Conservation (phyloP, 1,284 basidiomycete species). For the Microbotryum scabiosae region DNA sequence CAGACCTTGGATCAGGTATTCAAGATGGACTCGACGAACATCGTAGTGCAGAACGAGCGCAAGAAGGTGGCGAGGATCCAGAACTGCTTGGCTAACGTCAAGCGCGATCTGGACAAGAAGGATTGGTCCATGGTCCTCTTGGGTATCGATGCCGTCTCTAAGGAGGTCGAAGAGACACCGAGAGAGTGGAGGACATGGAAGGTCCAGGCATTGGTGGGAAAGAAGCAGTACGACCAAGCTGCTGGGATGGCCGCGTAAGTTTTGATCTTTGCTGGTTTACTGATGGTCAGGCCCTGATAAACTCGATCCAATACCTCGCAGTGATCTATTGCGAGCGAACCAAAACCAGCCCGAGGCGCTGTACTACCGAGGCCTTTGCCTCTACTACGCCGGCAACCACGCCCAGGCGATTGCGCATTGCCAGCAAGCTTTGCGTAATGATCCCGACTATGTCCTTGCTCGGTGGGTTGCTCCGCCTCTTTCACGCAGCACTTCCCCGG, state of each 20-base stretch:
- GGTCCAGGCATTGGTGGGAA: slow-evolving; percentile 63
- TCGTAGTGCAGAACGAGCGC: slow-evolving; percentile 57
- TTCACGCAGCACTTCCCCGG: too few relatives aligned
- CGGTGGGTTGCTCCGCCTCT: slow-evolving; percentile 39
- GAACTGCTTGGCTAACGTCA: slow-evolving; percentile 60
- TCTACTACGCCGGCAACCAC: slow-evolving; percentile 66
- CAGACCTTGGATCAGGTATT: slow-evolving; percentile 41
- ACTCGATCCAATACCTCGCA: slow-evolving; percentile 37
- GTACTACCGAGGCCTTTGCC: slow-evolving; percentile 66
- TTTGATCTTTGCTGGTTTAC: slow-evolving; percentile 23
- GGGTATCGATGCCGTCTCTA: slow-evolving; percentile 47
- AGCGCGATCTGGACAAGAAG: slow-evolving; percentile 51
- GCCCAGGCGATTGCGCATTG: slow-evolving; percentile 64
- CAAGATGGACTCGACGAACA: slow-evolving; percentile 48
- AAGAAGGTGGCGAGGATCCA: slow-evolving; percentile 53
- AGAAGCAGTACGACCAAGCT: slow-evolving; percentile 61
- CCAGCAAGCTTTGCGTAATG: slow-evolving; percentile 62
- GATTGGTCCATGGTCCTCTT: slow-evolving; percentile 42
- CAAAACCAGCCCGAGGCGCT: slow-evolving; percentile 69
- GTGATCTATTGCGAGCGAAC: slow-evolving; percentile 61
- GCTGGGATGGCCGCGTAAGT: slow-evolving; percentile 61
- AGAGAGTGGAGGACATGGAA: slow-evolving; percentile 69
- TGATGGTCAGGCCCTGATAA: slow-evolving; percentile 34
- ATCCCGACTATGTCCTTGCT: slow-evolving; percentile 67
- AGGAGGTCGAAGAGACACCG: slow-evolving; percentile 62